A percentile compares a stretch with the other conserved stretches of the same genome.
phyloP scores from a whole-genome alignment of 805 yeast species.

The Candida chilensis region DNA sequence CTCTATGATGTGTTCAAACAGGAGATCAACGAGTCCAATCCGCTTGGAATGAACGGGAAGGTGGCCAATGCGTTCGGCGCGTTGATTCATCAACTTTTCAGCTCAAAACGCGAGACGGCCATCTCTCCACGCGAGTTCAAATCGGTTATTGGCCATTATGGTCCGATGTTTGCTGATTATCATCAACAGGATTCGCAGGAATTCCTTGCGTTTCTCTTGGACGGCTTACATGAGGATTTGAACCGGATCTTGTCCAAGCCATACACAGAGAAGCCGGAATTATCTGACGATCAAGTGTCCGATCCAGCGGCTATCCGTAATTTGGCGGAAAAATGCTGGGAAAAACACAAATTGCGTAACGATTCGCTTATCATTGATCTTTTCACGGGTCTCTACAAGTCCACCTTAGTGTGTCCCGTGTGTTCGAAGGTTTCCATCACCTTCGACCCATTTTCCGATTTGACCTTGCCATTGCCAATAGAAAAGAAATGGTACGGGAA shows the following conservation, averaged over 20 bases:
- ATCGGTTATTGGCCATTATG: constrained; percentile 66
- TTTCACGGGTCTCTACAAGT: constrained; percentile 85
- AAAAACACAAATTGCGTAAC: constrained; percentile 67
- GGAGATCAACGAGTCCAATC: constrained; percentile 72
- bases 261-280: constrained; percentile 80
- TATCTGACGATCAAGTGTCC: constrained; percentile 49
- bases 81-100: constrained; percentile 54
- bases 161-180: constrained; percentile 70
- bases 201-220: constrained; percentile 77
- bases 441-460: constrained; percentile 88
- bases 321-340: constrained; percentile 75
- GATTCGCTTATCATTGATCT: constrained; percentile 80
- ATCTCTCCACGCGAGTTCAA: constrained; percentile 73
- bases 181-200: constrained; percentile 94
- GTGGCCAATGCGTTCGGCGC: constrained; percentile 71
- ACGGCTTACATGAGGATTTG: constrained; percentile 87
- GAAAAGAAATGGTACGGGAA: constrained; percentile 62
- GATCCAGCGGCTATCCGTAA: constrained; percentile 43
- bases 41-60: constrained; percentile 78
- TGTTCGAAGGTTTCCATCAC: constrained; percentile 78
- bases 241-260: constrained; percentile 81
- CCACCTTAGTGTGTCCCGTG: constrained; percentile 81
- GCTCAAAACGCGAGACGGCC: constrained; percentile 12
- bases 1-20: constrained; percentile 44
- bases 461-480: constrained; percentile 84